phyloP scores from a whole-genome alignment of 768 basidiomycete genomes.

The Boletus speciosus region DNA sequence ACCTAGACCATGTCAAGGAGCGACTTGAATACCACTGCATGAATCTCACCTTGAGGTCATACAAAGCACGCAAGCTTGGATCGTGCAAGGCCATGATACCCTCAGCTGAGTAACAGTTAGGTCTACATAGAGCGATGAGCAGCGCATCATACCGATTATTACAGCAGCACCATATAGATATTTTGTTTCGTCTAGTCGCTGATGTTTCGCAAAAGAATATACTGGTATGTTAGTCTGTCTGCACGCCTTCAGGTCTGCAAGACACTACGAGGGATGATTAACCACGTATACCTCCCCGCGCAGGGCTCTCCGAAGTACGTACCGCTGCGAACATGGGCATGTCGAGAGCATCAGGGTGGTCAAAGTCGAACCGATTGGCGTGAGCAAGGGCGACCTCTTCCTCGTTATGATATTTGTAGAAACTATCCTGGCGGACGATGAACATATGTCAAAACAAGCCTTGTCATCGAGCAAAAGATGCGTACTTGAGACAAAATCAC shows the following conservation, averaged over 20 bases:
- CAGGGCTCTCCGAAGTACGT: conserved; percentile 24
- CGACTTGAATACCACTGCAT: neutral
- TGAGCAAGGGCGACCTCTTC: conserved; percentile 85
- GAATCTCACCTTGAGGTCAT: conserved; percentile 81
- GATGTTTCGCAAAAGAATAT: conserved; percentile 92
- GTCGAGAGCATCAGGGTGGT: conserved; percentile 92
- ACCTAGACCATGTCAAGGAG: conserved; percentile 41
- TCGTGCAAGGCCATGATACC: conserved; percentile 91
- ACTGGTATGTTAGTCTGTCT: conserved; percentile 86
- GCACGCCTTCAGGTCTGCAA: conserved; percentile 81
- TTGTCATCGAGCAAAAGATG: neutral
- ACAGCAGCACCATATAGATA: conserved; percentile 93
- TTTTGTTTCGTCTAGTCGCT: conserved; percentile 71
- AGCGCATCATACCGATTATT: conserved; percentile 62
- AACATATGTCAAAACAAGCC: neutral
- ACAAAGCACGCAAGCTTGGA: conserved; percentile 69
- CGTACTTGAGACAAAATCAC: conserved; percentile 85
- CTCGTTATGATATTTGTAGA: conserved; percentile 77
- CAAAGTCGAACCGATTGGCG: conserved; percentile 77
- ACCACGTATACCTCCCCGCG: neutral
- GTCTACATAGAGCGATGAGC: neutral
- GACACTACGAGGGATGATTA: conserved; percentile 50
- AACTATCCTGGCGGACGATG: conserved; percentile 67
- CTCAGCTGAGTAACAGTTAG: conserved; percentile 52
- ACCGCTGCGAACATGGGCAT: conserved; percentile 82